Percentiles rank a stretch among this genome's conserved stretches.
Conservation (phyloP, 2,329 filamentous ascomycete genomes). For the Phoma herbarum region DNA sequence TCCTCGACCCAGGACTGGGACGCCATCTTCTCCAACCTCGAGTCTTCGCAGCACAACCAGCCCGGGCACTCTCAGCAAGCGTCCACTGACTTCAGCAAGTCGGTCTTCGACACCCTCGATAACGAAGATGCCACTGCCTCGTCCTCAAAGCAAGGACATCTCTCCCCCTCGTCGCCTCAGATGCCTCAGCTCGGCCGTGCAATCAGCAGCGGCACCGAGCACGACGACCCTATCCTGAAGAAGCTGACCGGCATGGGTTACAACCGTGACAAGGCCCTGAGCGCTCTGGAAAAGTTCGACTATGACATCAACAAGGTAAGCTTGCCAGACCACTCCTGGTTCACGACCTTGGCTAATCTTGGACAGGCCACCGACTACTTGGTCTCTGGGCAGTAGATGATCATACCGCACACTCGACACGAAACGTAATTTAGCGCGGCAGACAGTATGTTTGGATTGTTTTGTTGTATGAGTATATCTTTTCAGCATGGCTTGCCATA, state of each 20-base stretch:
- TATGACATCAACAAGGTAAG: slow-evolving; percentile 92
- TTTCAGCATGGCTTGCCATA: slow-evolving; percentile 41
- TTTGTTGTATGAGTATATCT: slow-evolving; percentile 46
- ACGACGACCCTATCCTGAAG: slow-evolving; percentile 92
- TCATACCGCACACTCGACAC: slow-evolving; percentile 2
- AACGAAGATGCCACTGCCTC: slow-evolving; percentile 44
- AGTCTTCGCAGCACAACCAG: slow-evolving; percentile 58
- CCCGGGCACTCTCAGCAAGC: slow-evolving; percentile 42
- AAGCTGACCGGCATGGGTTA: slow-evolving; percentile 92
- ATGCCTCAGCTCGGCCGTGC: slow-evolving; percentile 69
- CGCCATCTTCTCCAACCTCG: slow-evolving; percentile 85
- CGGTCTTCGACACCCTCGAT: slow-evolving; percentile 49
- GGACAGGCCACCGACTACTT: slow-evolving; percentile 48
- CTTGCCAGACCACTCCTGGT: slow-evolving; percentile 1
- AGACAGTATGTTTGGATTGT: slow-evolving; percentile 20
- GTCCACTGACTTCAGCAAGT: slow-evolving; percentile 48
- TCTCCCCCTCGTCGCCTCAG: slow-evolving; percentile 29
- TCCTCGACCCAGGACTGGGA: slow-evolving; percentile 82
- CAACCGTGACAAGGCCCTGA: slow-evolving; percentile 73
- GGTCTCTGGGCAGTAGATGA: slow-evolving; percentile 30
- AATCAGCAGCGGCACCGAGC: slow-evolving; percentile 75
- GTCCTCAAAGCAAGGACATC: slow-evolving; percentile 35
- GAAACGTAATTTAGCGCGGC: slow-evolving; percentile 20
- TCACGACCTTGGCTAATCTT: slow-evolving; percentile 28
- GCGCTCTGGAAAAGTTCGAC: slow-evolving; percentile 90